Percentiles rank a stretch among this genome's conserved stretches.
phyloP scores from a whole-genome alignment of 2,329 filamentous ascomycete genomes.

The Colletotrichum tamarilloi region DNA sequence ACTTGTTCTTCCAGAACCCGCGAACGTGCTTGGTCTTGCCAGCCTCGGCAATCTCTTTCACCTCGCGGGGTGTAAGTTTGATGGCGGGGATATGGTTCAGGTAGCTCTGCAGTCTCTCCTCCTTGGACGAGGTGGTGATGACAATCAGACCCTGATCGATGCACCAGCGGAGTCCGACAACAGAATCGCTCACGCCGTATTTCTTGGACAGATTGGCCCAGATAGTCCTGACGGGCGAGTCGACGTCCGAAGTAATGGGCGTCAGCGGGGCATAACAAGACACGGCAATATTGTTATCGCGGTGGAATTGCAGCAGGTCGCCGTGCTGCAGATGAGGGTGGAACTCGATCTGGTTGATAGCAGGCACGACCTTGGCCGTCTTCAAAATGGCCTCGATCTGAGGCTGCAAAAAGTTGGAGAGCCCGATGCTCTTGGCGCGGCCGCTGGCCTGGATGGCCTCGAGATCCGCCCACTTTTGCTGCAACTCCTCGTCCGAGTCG shows the following conservation, averaged over 20 bases:
- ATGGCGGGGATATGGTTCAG: constrained; percentile 62
- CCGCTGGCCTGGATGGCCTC: constrained; percentile 76
- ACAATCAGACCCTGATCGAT: constrained; percentile 69
- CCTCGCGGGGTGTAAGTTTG: constrained; percentile 69
- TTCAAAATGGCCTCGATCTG: constrained; percentile 67
- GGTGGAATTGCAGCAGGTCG: constrained; percentile 67
- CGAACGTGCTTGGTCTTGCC: constrained; percentile 72
- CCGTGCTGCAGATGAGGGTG: constrained; percentile 80
- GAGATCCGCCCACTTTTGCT: constrained; percentile 67
- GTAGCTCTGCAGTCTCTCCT: constrained; percentile 68
- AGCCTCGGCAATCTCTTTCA: constrained; percentile 64
- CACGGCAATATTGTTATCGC: constrained; percentile 66
- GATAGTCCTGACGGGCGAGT: constrained; percentile 63
- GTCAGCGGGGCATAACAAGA: constrained; percentile 68
- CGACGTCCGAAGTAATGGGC: constrained; percentile 58
- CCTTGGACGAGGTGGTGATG: constrained; percentile 70
- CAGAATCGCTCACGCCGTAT: constrained; percentile 66
- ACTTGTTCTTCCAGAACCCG: constrained; percentile 67
- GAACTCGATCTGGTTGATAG: constrained; percentile 84
- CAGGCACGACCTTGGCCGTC: constrained; percentile 71
- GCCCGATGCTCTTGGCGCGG: constrained; percentile 76
- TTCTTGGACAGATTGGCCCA: constrained; percentile 65
- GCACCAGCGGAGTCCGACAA: constrained; percentile 69
- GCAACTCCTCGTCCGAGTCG: constrained; percentile 63
- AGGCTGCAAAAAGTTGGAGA: constrained; percentile 76